Evolutionary conservation across 306 rosid species (phyloP).

Genomic region (Vigna reflexopilosa): DNA sequence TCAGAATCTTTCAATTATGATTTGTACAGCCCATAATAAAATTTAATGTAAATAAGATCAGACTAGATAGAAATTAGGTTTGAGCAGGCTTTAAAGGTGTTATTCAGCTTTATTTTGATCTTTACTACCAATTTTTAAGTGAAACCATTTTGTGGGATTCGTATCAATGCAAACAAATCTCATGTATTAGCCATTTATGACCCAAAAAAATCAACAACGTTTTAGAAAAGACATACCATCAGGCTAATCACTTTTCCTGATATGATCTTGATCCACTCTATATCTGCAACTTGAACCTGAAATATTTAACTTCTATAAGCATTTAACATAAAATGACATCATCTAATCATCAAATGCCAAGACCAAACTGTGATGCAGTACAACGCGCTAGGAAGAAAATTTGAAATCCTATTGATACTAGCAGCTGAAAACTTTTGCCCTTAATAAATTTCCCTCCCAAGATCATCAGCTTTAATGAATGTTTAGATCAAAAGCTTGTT

Average conservation of each 20-base stretch:
- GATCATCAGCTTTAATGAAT: slow-evolving; percentile 9
- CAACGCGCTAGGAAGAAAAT: slow-evolving; percentile 17
- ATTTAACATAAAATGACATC: slow-evolving; percentile 29
- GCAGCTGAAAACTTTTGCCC: slow-evolving; percentile 9
- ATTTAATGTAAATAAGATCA: too few relatives aligned
- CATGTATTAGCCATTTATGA: slow-evolving; percentile 26
- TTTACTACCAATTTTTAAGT: not conserved
- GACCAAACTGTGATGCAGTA: slow-evolving; percentile 29
- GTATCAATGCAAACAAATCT: slow-evolving; percentile 5
- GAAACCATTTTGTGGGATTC: slow-evolving; percentile 16
- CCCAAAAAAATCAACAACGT: slow-evolving; percentile 15
- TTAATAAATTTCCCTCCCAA: slow-evolving; percentile 12
- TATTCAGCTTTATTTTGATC: slow-evolving; percentile 24
- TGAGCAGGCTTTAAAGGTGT: slow-evolving; percentile 16
- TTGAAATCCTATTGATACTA: slow-evolving; percentile 26
- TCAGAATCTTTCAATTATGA: too few relatives aligned
- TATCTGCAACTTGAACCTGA: slow-evolving; percentile 93
- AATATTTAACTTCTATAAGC: slow-evolving; percentile 39
- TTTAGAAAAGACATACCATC: slow-evolving; percentile 62
- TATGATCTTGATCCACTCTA: slow-evolving; percentile 82
- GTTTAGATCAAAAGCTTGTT: not conserved
- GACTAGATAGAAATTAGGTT: not conserved
- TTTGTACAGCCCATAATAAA: too few relatives aligned
- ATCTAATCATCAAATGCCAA: slow-evolving; percentile 29
- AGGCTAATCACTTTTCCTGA: slow-evolving; percentile 80